Conservation (phyloP, 78 protist genomes). For the Emiliania huxleyi region DNA sequence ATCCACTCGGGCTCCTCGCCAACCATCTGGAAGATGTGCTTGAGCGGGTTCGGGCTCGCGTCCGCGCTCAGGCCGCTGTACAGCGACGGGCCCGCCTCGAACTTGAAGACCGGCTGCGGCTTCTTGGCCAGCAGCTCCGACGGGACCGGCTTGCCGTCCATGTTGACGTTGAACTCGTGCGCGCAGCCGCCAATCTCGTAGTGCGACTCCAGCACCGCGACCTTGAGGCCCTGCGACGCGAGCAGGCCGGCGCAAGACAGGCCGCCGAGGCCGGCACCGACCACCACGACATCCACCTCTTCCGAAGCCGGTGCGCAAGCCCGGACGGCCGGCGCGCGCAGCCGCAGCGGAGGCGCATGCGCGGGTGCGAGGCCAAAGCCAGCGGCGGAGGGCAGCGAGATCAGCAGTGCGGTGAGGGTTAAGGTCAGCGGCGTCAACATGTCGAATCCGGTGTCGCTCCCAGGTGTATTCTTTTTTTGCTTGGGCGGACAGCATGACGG, state of each 20-base stretch:
- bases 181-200: constrained; percentile 16
- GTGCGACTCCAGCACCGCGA: background rate
- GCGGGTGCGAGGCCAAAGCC: too few species aligned
- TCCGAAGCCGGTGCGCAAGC: too few species aligned
- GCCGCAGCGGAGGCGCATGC: too few species aligned
- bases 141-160: background rate
- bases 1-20: constrained; percentile 31
- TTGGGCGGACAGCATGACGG: too few species aligned
- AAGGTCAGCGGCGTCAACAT: too few species aligned
- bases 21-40: constrained; percentile 16
- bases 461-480: too few species aligned
- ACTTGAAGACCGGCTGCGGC: background rate
- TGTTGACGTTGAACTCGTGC: background rate
- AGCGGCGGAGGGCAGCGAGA: too few species aligned
- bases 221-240: background rate
- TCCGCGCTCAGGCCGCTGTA: background rate
- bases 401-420: too few species aligned
- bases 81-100: constrained; percentile 20
- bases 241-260: background rate
- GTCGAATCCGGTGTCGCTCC: too few species aligned
- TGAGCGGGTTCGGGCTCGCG: background rate
- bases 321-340: too few species aligned
- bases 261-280: background rate
- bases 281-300: background rate
- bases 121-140: background rate